Evolutionary conservation across 331 rosid genomes (phyloP).

Genomic region (Pyrus hybrid): DNA sequence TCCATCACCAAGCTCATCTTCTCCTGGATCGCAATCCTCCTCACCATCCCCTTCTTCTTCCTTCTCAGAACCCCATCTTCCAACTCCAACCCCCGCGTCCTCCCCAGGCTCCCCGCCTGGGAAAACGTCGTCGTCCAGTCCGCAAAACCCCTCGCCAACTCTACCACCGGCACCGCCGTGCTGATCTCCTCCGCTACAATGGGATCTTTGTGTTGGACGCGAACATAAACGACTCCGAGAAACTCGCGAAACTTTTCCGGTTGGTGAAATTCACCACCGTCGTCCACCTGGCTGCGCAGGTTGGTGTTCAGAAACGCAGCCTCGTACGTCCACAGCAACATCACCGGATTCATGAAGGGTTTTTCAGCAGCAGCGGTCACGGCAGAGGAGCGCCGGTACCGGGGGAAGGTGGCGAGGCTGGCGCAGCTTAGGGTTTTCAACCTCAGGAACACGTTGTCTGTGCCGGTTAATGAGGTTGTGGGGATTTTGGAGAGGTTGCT

Average conservation of each 20-base stretch:
- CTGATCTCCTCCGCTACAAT: background rate
- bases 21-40: conserved; percentile 3
- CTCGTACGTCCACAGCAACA: conserved; percentile 33
- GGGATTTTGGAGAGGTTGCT: conserved; percentile 25
- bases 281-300: conserved; percentile 35
- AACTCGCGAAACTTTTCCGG: conserved; percentile 16
- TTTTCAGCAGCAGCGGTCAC: conserved; percentile 29
- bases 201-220: conserved; percentile 28
- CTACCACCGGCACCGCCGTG: conserved; percentile 8
- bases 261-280: conserved; percentile 27
- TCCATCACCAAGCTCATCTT: background rate
- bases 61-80: background rate
- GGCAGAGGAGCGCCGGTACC: conserved; percentile 21
- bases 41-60: conserved; percentile 1
- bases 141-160: background rate
- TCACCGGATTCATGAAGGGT: conserved; percentile 31
- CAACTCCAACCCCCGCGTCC: conserved; percentile 17
- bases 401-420: conserved; percentile 17
- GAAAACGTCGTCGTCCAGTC: conserved; percentile 7
- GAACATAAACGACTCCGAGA: conserved; percentile 10
- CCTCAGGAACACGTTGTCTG: conserved; percentile 22
- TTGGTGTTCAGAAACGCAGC: conserved; percentile 23
- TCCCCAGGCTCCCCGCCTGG: conserved; percentile 18
- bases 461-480: conserved; percentile 20
- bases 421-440: conserved; percentile 29